These are phyloP conservation scores for Pleurotus tuber-regium DNA, from an alignment of 768 basidiomycete species.

Conservation along the genomic window DNA sequence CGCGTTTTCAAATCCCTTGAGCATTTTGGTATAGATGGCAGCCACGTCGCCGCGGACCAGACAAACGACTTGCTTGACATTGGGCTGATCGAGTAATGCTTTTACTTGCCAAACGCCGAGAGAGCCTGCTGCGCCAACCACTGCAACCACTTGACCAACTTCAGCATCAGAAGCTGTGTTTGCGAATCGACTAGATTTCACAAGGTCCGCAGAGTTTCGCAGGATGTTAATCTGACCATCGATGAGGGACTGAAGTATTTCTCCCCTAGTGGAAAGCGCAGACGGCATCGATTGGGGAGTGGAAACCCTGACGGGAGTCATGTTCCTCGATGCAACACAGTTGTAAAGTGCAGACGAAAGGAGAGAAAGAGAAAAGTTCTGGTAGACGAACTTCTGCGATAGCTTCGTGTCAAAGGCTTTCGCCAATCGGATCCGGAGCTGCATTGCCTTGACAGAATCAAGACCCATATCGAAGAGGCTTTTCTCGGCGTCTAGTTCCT, in stretches of 20 bases:
- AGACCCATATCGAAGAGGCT: conserved; percentile 14
- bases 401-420: conserved; percentile 4
- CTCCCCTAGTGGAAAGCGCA: not conserved
- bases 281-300: not conserved
- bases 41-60: conserved; percentile 10
- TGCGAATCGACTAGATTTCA: conserved; percentile 5
- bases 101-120: conserved; percentile 14
- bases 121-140: conserved; percentile 14
- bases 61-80: conserved; percentile 13
- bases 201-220: conserved; percentile 1
- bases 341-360: conserved; percentile 3
- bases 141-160: conserved; percentile 8
- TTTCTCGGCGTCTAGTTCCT: not conserved
- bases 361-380: conserved; percentile 11
- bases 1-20: conserved; percentile 2
- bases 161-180: not conserved
- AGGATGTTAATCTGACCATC: conserved; percentile 9
- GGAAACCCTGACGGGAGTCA: not conserved
- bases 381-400: conserved; percentile 12
- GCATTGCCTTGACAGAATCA: conserved; percentile 12
- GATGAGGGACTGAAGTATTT: conserved; percentile 4
- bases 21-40: conserved; percentile 12
- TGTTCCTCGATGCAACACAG: not conserved
- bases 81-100: conserved; percentile 7
- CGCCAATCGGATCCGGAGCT: conserved; percentile 11